phyloP scores from a whole-genome alignment of 2,329 filamentous ascomycete genomes.

The Coleophoma crateriformis region DNA sequence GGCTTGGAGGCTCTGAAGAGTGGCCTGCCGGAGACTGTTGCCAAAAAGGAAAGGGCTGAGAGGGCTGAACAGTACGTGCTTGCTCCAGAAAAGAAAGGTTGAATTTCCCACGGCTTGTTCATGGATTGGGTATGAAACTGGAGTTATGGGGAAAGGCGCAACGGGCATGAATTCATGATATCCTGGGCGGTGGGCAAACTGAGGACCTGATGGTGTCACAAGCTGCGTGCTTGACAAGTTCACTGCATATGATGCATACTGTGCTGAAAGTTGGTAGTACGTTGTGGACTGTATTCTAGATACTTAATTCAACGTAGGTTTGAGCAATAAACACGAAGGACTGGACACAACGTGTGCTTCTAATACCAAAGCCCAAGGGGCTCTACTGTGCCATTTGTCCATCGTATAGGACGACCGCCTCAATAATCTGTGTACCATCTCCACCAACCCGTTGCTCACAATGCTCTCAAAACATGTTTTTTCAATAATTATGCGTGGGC shows the following conservation, averaged over 20 bases:
- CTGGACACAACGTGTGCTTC: not conserved
- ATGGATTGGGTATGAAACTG: constrained; percentile 1
- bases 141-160: not conserved
- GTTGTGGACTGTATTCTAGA: not conserved
- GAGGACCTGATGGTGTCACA: not conserved
- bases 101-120: not conserved
- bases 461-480: not conserved
- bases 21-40: constrained; percentile 56
- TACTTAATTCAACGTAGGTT: not conserved
- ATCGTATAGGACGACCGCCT: too few species aligned
- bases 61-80: constrained; percentile 37
- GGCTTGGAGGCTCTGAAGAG: constrained; percentile 48
- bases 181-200: not conserved
- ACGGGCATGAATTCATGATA: not conserved
- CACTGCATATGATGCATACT: too few species aligned
- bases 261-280: not conserved
- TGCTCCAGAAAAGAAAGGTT: constrained; percentile 1
- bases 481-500: constrained; percentile 1
- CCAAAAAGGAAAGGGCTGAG: constrained; percentile 59
- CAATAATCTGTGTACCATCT: not conserved
- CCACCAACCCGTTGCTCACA: not conserved
- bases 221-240: not conserved
- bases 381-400: not conserved
- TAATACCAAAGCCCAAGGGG: not conserved
- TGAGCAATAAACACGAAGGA: not conserved